Percentiles rank a stretch among this genome's conserved stretches.
Conservation (phyloP, 1,139 yeast species). For the Sugiyamaella castrensis region DNA sequence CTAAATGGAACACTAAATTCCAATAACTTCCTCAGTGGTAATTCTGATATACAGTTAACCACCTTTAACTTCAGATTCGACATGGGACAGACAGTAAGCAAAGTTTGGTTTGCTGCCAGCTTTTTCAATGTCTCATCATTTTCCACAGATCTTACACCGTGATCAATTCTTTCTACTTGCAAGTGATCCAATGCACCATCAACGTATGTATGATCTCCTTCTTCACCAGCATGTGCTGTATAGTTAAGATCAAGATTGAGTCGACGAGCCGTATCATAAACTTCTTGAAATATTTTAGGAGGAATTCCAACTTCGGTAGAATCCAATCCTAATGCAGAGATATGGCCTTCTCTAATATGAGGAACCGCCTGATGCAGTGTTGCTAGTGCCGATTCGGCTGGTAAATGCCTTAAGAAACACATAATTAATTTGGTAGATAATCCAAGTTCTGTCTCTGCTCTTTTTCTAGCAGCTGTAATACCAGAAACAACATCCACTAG, state of each 20-base stretch:
- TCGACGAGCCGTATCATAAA: conserved; percentile 50
- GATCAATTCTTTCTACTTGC: conserved; percentile 69
- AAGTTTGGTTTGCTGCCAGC: conserved; percentile 50
- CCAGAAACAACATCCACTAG: conserved; percentile 62
- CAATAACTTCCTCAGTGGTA: conserved; percentile 60
- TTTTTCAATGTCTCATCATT: conserved; percentile 52
- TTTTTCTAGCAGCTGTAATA: conserved; percentile 58
- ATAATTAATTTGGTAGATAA: conserved; percentile 67
- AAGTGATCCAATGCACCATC: conserved; percentile 54
- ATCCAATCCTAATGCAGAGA: conserved; percentile 74
- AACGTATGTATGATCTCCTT: conserved; percentile 69
- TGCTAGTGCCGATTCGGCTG: conserved; percentile 53
- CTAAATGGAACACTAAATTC: conserved; percentile 68
- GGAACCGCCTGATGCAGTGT: conserved; percentile 53
- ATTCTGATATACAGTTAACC: conserved; percentile 59
- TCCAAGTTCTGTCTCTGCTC: conserved; percentile 56
- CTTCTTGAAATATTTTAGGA: conserved; percentile 60
- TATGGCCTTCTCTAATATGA: conserved; percentile 52
- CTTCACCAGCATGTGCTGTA: conserved; percentile 89
- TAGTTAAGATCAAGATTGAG: conserved; percentile 46
- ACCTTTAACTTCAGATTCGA: conserved; percentile 73
- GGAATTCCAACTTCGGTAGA: conserved; percentile 75
- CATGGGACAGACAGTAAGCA: conserved; percentile 72
- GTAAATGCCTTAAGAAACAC: conserved; percentile 75
- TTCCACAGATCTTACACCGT: conserved; percentile 65